A percentile compares a stretch with the other conserved stretches of the same genome.
These are phyloP conservation scores for Suhomyces canberraensis DNA, from an alignment of 805 yeast genomes.

Conservation along the genomic window DNA sequence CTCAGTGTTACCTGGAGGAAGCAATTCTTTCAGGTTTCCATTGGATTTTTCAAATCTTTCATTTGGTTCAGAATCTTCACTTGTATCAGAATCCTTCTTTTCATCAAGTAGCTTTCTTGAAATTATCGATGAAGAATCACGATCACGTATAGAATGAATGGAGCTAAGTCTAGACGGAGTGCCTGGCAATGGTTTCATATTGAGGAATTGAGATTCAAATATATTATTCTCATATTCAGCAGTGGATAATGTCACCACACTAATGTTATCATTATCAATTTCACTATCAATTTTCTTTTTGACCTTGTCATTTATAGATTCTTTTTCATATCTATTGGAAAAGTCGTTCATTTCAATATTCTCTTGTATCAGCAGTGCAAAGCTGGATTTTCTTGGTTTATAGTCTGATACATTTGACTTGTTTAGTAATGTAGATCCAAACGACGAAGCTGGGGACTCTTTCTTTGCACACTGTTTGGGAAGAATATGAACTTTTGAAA, in stretches of 20 bases:
- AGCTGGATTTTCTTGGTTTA: neutral
- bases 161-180: conserved; percentile 1
- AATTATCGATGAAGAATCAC: neutral
- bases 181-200: conserved; percentile 23
- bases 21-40: neutral
- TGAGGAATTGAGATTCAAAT: conserved; percentile 35
- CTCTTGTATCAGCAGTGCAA: neutral
- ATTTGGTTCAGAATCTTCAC: neutral
- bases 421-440: neutral
- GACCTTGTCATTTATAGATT: neutral
- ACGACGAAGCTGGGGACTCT: neutral
- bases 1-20: neutral
- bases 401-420: neutral
- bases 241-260: conserved; percentile 35
- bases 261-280: conserved; percentile 18
- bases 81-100: neutral
- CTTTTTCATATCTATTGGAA: neutral
- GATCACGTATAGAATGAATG: neutral
- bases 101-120: neutral
- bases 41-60: neutral
- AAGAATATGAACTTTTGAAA: conserved; percentile 43
- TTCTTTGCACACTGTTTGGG: conserved; percentile 15
- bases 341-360: neutral
- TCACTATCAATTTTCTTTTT: neutral
- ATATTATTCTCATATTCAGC: conserved; percentile 36